Conservation (phyloP, 2,329 filamentous ascomycete genomes). For the Pseudocercospora macadamiae region DNA sequence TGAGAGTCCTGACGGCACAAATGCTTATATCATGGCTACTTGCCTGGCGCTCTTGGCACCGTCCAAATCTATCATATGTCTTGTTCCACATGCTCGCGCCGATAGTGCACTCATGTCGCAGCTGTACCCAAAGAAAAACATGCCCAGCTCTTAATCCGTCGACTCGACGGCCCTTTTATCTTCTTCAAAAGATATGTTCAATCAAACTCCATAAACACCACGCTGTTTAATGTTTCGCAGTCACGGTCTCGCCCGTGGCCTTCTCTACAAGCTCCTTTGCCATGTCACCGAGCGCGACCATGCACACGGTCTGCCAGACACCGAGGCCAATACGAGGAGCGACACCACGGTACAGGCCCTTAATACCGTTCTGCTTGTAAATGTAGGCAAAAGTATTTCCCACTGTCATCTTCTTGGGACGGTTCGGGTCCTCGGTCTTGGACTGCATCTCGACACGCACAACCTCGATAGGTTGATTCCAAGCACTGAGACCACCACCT, state of each 20-base stretch:
- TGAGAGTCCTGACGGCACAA: too few relatives aligned
- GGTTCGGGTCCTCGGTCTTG: slow-evolving; percentile 96
- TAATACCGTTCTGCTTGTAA: slow-evolving; percentile 83
- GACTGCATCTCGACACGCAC: slow-evolving; percentile 99
- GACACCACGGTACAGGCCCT: slow-evolving; percentile 94
- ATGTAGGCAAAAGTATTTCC: slow-evolving; percentile 83
- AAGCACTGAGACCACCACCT: slow-evolving; percentile 92
- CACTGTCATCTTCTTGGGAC: slow-evolving; percentile 98
- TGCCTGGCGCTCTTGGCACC: background rate
- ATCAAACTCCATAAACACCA: background rate
- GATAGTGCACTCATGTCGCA: background rate
- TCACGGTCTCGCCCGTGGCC: slow-evolving; percentile 65
- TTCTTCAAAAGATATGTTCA: background rate
- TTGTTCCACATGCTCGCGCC: background rate
- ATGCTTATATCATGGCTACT: slow-evolving; percentile 4
- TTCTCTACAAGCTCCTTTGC: slow-evolving; percentile 69
- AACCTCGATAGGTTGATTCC: slow-evolving; percentile 99
- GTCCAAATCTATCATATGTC: slow-evolving; percentile 5
- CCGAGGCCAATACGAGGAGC: slow-evolving; percentile 90
- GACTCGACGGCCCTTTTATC: background rate
- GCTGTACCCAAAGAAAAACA: slow-evolving; percentile 9
- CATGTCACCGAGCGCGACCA: slow-evolving; percentile 95
- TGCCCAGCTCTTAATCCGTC: background rate
- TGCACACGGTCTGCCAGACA: slow-evolving; percentile 99
- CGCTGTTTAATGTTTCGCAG: slow-evolving; percentile 62